Conservation (phyloP, 345 rosid genomes). For the Viola odorata region DNA sequence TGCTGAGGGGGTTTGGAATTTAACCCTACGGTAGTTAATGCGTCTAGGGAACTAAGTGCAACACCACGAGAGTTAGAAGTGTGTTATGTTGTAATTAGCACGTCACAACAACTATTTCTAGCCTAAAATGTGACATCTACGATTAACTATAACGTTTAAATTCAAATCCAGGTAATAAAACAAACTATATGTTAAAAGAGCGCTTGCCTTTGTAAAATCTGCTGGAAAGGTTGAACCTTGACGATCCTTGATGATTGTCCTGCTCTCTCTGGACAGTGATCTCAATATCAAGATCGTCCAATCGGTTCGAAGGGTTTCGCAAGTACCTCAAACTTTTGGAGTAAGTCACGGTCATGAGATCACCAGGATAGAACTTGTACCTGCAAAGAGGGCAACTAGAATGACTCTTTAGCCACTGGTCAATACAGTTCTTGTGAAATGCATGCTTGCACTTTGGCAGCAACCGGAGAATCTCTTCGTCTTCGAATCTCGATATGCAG, state of each 20-base stretch:
- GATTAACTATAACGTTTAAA: too few relatives aligned
- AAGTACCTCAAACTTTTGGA: slow-evolving; percentile 24
- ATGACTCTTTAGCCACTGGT: slow-evolving; percentile 19
- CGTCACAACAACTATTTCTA: too few relatives aligned
- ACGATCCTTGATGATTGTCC: neutral
- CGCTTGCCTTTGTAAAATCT: too few relatives aligned
- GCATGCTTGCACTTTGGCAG: slow-evolving; percentile 11
- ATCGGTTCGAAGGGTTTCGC: slow-evolving; percentile 15
- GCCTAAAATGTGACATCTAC: too few relatives aligned
- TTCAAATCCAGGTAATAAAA: too few relatives aligned
- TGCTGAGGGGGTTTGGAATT: too few relatives aligned
- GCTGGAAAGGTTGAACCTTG: too few relatives aligned
- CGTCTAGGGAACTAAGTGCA: too few relatives aligned
- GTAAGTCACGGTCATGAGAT: slow-evolving; percentile 12
- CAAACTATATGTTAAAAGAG: too few relatives aligned
- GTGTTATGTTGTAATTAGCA: too few relatives aligned
- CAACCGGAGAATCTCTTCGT: neutral
- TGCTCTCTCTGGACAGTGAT: slow-evolving; percentile 25
- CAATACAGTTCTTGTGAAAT: slow-evolving; percentile 7
- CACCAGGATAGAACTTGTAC: slow-evolving; percentile 20
- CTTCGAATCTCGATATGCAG: slow-evolving; percentile 2
- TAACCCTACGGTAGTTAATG: too few relatives aligned
- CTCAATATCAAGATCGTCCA: slow-evolving; percentile 23
- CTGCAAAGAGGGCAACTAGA: slow-evolving; percentile 42
- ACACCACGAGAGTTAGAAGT: too few relatives aligned